phyloP scores from a whole-genome alignment of 139 green algal species.

The Chlamydomonas eustigma region DNA sequence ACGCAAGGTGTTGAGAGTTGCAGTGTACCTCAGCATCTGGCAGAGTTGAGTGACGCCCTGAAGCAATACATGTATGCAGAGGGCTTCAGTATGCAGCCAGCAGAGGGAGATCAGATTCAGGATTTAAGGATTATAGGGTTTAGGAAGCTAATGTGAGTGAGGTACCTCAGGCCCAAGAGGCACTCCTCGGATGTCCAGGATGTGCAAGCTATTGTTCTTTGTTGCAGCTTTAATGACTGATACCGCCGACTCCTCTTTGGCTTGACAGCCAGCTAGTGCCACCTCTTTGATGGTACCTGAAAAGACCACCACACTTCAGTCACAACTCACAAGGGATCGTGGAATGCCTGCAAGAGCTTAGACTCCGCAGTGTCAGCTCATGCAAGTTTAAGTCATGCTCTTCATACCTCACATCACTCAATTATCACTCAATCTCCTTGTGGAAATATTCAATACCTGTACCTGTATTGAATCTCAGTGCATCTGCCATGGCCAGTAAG shows the following conservation, averaged over 20 bases:
- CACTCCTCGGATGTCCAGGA: conserved; percentile 49
- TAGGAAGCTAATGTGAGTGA: no score
- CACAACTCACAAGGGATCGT: not conserved
- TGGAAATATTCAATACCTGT: not conserved
- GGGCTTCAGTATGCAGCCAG: no score
- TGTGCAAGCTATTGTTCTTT: conserved; percentile 40
- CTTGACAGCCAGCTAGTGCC: conserved; percentile 22
- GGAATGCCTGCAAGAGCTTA: not conserved
- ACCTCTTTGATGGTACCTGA: conserved; percentile 49
- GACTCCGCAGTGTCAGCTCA: no score
- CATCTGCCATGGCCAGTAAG: conserved; percentile 34
- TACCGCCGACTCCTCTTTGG: conserved; percentile 25
- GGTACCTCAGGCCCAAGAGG: conserved; percentile 25
- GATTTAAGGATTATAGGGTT: no score
- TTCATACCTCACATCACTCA: no score
- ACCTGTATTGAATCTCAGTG: conserved; percentile 36
- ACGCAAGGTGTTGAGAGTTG: conserved; percentile 39
- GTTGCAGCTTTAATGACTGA: conserved; percentile 34
- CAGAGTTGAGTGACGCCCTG: conserved; percentile 42
- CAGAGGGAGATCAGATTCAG: no score
- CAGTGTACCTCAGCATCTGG: conserved; percentile 43
- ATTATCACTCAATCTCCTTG: not conserved
- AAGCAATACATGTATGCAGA: no score
- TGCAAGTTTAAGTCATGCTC: no score
- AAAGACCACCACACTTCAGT: not conserved